Percentiles rank a stretch among this genome's conserved stretches.
Evolutionary conservation across 768 basidiomycete genomes (phyloP).

Genomic region (Aureoboletus auriporus): DNA sequence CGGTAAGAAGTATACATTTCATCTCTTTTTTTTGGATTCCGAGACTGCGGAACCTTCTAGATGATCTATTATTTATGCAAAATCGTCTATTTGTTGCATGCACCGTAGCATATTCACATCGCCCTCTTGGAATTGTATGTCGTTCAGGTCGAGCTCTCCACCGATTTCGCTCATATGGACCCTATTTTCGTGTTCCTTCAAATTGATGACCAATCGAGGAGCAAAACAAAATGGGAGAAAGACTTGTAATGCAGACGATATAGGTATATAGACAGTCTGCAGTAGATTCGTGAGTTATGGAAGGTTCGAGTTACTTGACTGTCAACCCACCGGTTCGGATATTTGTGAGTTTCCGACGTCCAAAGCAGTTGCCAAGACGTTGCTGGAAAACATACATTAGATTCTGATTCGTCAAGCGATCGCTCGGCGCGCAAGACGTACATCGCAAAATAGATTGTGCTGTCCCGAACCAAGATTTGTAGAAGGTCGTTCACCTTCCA

Average conservation of each 20-base stretch:
- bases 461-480: conserved; percentile 16
- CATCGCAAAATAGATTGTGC: conserved; percentile 18
- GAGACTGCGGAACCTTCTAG: too few relatives aligned
- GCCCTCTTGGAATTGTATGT: not conserved
- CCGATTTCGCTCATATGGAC: conserved; percentile 5
- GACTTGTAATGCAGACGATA: conserved; percentile 12
- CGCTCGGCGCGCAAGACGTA: not conserved
- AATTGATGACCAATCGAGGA: conserved; percentile 16
- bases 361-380: not conserved
- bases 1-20: too few relatives aligned
- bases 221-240: conserved; percentile 17
- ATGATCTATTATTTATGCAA: too few relatives aligned
- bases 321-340: conserved; percentile 1
- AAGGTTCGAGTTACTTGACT: not conserved
- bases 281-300: too few relatives aligned
- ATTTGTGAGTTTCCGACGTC: not conserved
- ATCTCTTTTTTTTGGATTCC: too few relatives aligned
- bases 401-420: not conserved
- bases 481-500: conserved; percentile 7
- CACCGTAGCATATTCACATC: not conserved
- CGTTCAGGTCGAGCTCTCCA: not conserved
- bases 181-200: conserved; percentile 8
- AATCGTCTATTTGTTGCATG: not conserved
- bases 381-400: conserved; percentile 4
- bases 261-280: conserved; percentile 7